A percentile compares a stretch with the other conserved stretches of the same genome.
Evolutionary conservation across 306 rosid species (phyloP).

Genomic region (Alnus rubra): DNA sequence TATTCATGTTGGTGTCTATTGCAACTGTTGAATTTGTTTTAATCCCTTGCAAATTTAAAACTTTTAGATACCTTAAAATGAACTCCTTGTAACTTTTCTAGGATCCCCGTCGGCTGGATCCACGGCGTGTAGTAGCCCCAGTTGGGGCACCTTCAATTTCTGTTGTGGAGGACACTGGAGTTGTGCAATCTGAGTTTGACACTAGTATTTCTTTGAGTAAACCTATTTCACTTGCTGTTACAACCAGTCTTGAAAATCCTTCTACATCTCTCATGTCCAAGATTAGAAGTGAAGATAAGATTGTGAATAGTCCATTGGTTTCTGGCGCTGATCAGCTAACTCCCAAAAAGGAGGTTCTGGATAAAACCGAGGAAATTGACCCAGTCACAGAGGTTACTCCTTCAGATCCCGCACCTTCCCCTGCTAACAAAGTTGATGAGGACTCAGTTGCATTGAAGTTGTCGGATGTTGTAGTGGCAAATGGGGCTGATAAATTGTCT

Average conservation of each 20-base stretch:
- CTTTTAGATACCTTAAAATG: conserved; percentile 20
- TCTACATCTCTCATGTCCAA: conserved; percentile 42
- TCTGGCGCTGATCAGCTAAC: conserved; percentile 39
- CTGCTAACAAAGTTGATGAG: conserved; percentile 49
- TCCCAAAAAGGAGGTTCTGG: conserved; percentile 49
- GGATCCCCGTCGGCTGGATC: conserved; percentile 99
- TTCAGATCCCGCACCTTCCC: conserved; percentile 47
- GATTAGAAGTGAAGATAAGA: conserved; percentile 50
- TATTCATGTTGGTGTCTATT: conserved; percentile 11
- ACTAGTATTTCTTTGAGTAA: conserved; percentile 49
- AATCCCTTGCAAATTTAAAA: conserved; percentile 12
- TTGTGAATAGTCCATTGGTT: conserved; percentile 46
- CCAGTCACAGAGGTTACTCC: conserved; percentile 32
- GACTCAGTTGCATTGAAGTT: conserved; percentile 43
- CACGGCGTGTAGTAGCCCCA: conserved; percentile 60
- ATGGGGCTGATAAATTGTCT: conserved; percentile 51
- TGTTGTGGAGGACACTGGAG: conserved; percentile 49
- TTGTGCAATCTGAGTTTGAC: conserved; percentile 53
- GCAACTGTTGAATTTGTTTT: conserved; percentile 4
- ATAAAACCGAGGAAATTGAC: conserved; percentile 49
- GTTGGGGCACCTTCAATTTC: conserved; percentile 50
- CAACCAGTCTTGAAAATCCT: conserved; percentile 40
- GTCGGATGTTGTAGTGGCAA: conserved; percentile 44
- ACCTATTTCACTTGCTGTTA: conserved; percentile 48
- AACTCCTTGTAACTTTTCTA: conserved; percentile 39